These are phyloP conservation scores for Saccharomycopsis babjevae DNA, from an alignment of 805 yeast species.

Conservation along the genomic window DNA sequence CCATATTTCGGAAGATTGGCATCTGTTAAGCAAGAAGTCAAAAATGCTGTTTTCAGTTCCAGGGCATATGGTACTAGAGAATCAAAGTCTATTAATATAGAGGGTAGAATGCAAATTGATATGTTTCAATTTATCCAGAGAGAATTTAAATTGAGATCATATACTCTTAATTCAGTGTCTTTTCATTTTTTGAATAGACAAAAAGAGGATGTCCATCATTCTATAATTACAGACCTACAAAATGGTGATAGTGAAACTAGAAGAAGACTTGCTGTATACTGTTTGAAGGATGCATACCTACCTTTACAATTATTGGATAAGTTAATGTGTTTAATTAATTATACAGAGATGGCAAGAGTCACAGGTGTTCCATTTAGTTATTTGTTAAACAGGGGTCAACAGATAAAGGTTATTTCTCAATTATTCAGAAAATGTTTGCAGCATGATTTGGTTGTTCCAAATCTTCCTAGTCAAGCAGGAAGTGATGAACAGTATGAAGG, in stretches of 20 bases:
- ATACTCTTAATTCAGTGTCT: constrained; percentile 89
- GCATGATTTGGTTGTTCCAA: constrained; percentile 82
- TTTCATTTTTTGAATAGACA: constrained; percentile 92
- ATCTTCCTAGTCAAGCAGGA: constrained; percentile 65
- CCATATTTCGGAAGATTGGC: constrained; percentile 80
- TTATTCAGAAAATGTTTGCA: constrained; percentile 85
- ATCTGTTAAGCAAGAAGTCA: constrained; percentile 61
- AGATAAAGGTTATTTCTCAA: constrained; percentile 94
- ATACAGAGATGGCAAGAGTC: constrained; percentile 98
- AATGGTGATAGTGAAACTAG: constrained; percentile 89
- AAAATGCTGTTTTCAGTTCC: constrained; percentile 78
- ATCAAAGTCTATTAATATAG: constrained; percentile 81
- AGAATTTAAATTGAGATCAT: constrained; percentile 89
- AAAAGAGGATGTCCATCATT: constrained; percentile 96
- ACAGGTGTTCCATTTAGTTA: constrained; percentile 97
- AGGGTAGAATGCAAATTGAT: constrained; percentile 94
- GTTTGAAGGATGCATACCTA: constrained; percentile 90
- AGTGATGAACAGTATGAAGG: constrained; percentile 94
- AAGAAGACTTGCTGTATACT: constrained; percentile 90
- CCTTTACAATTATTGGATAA: constrained; percentile 85
- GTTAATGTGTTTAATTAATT: constrained; percentile 91
- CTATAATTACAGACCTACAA: constrained; percentile 89
- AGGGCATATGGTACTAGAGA: constrained; percentile 96
- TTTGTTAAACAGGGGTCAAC: constrained; percentile 87
- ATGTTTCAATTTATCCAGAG: constrained; percentile 86